These are phyloP conservation scores for Arachis hypogaea DNA, from an alignment of 306 rosid species.

Conservation along the genomic window DNA sequence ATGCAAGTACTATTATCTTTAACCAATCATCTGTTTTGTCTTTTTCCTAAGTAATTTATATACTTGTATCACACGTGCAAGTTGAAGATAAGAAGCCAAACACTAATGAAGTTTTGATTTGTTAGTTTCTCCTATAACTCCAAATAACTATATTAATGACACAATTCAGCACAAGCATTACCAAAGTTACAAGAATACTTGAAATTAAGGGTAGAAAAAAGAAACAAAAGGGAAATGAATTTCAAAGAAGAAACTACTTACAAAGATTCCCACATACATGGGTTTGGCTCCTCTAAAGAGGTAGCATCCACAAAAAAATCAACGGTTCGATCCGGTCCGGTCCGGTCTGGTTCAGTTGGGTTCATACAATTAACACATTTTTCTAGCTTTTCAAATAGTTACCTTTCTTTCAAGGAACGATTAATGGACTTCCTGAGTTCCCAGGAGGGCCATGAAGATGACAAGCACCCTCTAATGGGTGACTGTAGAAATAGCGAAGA, in stretches of 20 bases:
- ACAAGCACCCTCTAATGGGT: slow-evolving; percentile 83
- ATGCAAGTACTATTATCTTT: no score
- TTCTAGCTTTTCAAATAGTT: slow-evolving; percentile 26
- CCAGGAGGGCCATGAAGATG: slow-evolving; percentile 89
- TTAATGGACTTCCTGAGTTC: slow-evolving; percentile 77
- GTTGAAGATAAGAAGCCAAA: no score
- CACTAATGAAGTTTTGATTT: no score
- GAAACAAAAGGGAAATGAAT: slow-evolving; percentile 15
- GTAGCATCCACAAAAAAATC: no score
- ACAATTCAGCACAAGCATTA: slow-evolving; percentile 20
- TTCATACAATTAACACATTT: slow-evolving; percentile 31
- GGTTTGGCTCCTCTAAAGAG: not conserved
- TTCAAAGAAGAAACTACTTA: slow-evolving; percentile 35
- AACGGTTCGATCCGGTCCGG: no score
- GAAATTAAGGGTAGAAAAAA: slow-evolving; percentile 10
- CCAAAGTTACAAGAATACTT: not conserved
- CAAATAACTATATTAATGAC: slow-evolving; percentile 11
- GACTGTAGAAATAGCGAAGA: slow-evolving; percentile 89
- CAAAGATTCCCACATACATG: slow-evolving; percentile 24
- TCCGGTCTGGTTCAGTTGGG: no score
- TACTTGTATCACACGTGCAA: no score
- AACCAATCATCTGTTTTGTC: no score
- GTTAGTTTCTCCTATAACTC: slow-evolving; percentile 16
- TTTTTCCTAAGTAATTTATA: no score
- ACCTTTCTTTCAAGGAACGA: slow-evolving; percentile 83